A percentile compares a stretch with the other conserved stretches of the same genome.
Conservation (phyloP, 371 early-diverging fungal genomes). For the Mortierella sp. region DNA sequence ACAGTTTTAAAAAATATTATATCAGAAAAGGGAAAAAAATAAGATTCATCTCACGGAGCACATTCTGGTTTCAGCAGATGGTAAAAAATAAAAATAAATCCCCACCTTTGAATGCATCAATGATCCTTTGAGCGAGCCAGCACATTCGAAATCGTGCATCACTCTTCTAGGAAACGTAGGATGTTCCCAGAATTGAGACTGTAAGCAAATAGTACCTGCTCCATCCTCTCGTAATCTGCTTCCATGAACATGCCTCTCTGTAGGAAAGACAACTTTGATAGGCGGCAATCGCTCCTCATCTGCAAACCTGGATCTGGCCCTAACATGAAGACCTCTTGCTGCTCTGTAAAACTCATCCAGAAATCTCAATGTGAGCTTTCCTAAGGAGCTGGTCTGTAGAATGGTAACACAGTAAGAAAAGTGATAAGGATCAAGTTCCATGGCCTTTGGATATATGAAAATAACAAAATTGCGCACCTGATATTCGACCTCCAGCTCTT, state of each 20-base stretch:
- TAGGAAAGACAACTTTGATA: constrained; percentile 49
- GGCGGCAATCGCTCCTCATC: constrained; percentile 25
- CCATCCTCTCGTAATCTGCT: constrained; percentile 27
- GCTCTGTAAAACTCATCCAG: constrained; percentile 25
- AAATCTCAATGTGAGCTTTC: constrained; percentile 20
- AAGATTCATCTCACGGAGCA: background rate
- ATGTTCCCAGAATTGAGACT: constrained; percentile 21
- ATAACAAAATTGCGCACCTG: constrained; percentile 14
- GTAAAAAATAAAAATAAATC: background rate
- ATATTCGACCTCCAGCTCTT: constrained; percentile 35
- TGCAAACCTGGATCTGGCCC: constrained; percentile 10
- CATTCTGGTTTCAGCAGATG: too few species aligned
- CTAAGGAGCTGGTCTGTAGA: constrained; percentile 34
- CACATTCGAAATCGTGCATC: constrained; percentile 43
- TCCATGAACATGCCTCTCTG: constrained; percentile 21
- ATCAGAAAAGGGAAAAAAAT: background rate
- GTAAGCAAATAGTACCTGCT: constrained; percentile 34
- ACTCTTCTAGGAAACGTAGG: constrained; percentile 22
- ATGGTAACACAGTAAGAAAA: background rate
- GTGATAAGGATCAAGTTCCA: background rate
- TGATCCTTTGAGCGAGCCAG: constrained; percentile 18
- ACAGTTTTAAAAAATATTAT: too few species aligned
- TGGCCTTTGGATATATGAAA: background rate
- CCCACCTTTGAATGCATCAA: constrained; percentile 49
- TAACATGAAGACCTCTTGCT: constrained; percentile 9